Evolutionary conservation across 495 filamentous ascomycete species (phyloP).

Genomic region (Penicillium crystallinum): DNA sequence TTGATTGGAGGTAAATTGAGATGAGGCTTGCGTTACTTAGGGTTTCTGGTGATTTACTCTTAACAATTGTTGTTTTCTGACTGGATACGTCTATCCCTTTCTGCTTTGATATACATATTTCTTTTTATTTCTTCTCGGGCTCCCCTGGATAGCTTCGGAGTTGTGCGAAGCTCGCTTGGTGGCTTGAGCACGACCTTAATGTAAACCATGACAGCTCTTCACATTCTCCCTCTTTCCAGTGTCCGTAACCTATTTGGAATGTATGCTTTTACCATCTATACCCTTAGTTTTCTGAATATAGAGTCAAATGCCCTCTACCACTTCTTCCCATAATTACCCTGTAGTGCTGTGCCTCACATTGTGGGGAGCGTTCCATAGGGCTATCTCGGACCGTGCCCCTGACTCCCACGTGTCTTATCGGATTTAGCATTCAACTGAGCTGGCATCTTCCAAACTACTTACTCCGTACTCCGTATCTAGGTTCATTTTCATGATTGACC

Average conservation of each 20-base stretch:
- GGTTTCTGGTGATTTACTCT: conserved; percentile 26
- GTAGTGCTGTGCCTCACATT: too few relatives aligned
- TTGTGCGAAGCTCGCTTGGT: conserved; percentile 40
- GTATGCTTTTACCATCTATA: conserved; percentile 15
- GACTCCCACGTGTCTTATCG: neutral
- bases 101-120: conserved; percentile 26
- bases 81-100: conserved; percentile 28
- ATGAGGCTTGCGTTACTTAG: conserved; percentile 25
- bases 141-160: conserved; percentile 40
- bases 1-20: conserved; percentile 7
- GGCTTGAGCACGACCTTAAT: conserved; percentile 44
- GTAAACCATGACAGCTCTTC: conserved; percentile 45
- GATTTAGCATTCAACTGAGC: too few relatives aligned
- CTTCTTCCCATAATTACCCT: too few relatives aligned
- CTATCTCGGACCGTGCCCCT: neutral
- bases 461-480: too few relatives aligned
- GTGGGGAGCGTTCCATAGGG: neutral
- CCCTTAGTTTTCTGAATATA: too few relatives aligned
- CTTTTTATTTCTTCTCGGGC: conserved; percentile 25
- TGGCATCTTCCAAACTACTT: too few relatives aligned
- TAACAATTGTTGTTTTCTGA: conserved; percentile 26
- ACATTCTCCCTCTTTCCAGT: conserved; percentile 25
- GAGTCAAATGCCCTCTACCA: too few relatives aligned
- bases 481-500: too few relatives aligned
- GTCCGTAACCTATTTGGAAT: conserved; percentile 25